Evolutionary conservation across 2,329 filamentous ascomycete species (phyloP).

Genomic region (Scedosporium aurantiacum): DNA sequence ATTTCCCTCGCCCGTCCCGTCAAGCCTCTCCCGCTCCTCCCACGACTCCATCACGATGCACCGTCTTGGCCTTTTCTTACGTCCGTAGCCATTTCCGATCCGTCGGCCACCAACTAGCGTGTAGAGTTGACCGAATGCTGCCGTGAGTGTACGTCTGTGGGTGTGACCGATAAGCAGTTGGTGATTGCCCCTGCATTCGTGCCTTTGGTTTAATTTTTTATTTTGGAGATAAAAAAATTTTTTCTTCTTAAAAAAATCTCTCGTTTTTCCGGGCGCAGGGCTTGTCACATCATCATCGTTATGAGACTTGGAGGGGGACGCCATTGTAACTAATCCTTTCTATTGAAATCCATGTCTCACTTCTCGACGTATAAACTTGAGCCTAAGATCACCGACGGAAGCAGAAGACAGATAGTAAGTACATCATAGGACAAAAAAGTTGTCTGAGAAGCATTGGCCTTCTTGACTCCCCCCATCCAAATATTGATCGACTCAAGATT

Average conservation of each 20-base stretch:
- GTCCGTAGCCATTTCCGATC: neutral
- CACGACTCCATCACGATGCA: neutral
- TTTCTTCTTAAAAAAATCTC: no score
- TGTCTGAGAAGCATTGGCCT: no score
- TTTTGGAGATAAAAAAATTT: neutral
- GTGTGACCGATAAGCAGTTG: neutral
- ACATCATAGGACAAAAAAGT: no score
- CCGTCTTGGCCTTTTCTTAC: neutral
- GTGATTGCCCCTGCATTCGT: neutral
- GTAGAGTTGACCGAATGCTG: neutral
- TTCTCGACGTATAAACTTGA: no score
- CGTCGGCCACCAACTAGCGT: neutral
- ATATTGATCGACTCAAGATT: no score
- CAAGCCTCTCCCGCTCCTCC: neutral
- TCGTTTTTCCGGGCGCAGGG: neutral
- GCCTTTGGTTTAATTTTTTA: neutral
- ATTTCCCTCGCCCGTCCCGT: neutral
- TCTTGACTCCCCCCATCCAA: no score
- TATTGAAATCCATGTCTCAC: no score
- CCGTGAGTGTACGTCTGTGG: neutral
- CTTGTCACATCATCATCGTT: no score
- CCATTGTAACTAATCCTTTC: no score
- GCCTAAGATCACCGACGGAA: no score
- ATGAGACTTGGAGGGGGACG: no score
- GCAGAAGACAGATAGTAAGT: no score